These are phyloP conservation scores for Hebeloma cylindrosporum DNA, from an alignment of 768 basidiomycete species.

Conservation along the genomic window DNA sequence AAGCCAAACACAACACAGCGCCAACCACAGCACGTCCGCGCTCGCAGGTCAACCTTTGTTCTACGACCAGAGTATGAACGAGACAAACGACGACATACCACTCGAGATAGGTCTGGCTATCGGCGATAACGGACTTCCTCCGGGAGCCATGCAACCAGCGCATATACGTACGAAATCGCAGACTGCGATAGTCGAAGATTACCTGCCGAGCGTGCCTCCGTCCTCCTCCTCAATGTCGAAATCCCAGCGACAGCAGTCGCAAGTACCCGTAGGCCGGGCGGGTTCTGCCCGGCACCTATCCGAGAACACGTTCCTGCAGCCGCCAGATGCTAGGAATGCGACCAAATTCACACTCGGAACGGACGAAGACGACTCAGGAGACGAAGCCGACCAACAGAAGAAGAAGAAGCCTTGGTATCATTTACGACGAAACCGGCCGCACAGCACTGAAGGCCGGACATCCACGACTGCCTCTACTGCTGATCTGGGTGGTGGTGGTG, in stretches of 20 bases:
- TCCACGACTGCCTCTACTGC: constrained; percentile 23
- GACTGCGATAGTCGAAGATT: constrained; percentile 79
- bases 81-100: constrained; percentile 15
- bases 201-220: constrained; percentile 8
- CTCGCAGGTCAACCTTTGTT: constrained; percentile 13
- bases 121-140: constrained; percentile 38
- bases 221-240: constrained; percentile 13
- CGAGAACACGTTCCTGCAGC: constrained; percentile 26
- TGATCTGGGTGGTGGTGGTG: constrained; percentile 12
- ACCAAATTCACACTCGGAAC: constrained; percentile 24
- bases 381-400: constrained; percentile 39
- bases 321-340: constrained; percentile 17
- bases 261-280: constrained; percentile 9
- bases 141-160: constrained; percentile 64
- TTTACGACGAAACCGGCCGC: constrained; percentile 55
- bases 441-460: constrained; percentile 53
- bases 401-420: constrained; percentile 76
- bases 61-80: constrained; percentile 8
- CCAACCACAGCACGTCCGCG: constrained; percentile 21
- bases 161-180: constrained; percentile 80
- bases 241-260: constrained; percentile 18
- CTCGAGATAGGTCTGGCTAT: constrained; percentile 20
- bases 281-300: constrained; percentile 20
- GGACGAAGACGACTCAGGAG: constrained; percentile 43
- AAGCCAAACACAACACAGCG: constrained; percentile 20